These are phyloP conservation scores for Fusarium camptoceras DNA, from an alignment of 2,329 filamentous ascomycete species.

Conservation along the genomic window DNA sequence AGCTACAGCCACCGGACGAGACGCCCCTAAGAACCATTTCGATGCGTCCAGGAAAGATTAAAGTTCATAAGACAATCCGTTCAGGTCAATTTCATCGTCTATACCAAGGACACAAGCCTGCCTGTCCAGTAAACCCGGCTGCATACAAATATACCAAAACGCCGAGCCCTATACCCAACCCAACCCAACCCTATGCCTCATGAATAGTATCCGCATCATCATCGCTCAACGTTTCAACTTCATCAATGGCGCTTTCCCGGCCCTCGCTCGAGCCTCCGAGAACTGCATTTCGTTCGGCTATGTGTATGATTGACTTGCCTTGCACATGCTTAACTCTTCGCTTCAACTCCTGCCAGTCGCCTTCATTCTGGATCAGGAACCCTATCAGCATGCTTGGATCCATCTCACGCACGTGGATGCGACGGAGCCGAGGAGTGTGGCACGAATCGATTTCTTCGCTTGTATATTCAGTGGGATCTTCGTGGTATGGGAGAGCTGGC, in stretches of 20 bases:
- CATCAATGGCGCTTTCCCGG: constrained; percentile 81
- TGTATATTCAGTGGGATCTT: constrained; percentile 69
- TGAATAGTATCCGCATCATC: constrained; percentile 64
- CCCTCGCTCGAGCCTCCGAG: constrained; percentile 65
- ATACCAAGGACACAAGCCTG: constrained; percentile 36
- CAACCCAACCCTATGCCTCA: constrained; percentile 36
- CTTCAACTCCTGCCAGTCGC: constrained; percentile 89
- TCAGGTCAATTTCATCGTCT: constrained; percentile 39
- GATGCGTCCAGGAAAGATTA: not conserved
- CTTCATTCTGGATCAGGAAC: constrained; percentile 84
- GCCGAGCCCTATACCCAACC: constrained; percentile 16
- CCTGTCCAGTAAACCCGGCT: constrained; percentile 5
- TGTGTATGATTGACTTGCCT: constrained; percentile 87
- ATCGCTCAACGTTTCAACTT: constrained; percentile 90
- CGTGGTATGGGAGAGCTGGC: constrained; percentile 74
- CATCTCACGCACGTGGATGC: constrained; percentile 90
- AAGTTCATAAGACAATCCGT: constrained; percentile 6
- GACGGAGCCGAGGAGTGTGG: constrained; percentile 86
- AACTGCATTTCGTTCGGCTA: constrained; percentile 77
- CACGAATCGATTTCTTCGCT: constrained; percentile 82
- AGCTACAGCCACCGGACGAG: not conserved
- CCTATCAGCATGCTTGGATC: constrained; percentile 98
- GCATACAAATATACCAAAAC: constrained; percentile 31
- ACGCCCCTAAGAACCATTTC: not conserved
- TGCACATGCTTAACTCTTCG: constrained; percentile 78